Evolutionary conservation across 148 eudicot species (phyloP).

Genomic region (Drosera capensis): DNA sequence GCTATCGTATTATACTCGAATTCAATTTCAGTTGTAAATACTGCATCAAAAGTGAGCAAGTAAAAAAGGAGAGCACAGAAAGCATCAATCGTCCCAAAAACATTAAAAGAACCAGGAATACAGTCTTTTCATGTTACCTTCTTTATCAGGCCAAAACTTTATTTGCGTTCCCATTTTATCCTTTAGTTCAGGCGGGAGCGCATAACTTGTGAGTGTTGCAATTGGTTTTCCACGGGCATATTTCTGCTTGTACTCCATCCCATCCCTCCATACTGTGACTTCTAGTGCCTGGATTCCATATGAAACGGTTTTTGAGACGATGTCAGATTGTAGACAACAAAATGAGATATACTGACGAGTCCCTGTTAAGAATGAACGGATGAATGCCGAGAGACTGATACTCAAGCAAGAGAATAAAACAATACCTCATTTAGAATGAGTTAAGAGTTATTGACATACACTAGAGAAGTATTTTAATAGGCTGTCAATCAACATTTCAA

Average conservation of each 20-base stretch:
- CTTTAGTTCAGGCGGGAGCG: slow-evolving; percentile 34
- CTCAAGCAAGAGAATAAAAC: too few species aligned
- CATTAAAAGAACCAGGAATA: too few species aligned
- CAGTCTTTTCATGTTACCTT: too few species aligned
- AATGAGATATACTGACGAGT: not conserved
- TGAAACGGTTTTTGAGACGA: not conserved
- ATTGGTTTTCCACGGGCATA: slow-evolving; percentile 90
- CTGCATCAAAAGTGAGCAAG: slow-evolving; percentile 44
- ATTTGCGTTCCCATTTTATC: slow-evolving; percentile 60
- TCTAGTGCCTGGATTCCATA: slow-evolving; percentile 43
- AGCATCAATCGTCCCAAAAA: too few species aligned
- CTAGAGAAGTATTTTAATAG: not conserved
- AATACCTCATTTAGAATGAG: too few species aligned
- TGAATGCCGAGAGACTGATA: too few species aligned
- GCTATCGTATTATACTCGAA: slow-evolving; percentile 81
- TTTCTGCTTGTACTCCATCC: slow-evolving; percentile 62
- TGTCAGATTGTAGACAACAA: not conserved
- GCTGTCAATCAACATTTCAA: not conserved
- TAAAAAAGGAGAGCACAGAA: not conserved
- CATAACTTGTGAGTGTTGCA: slow-evolving; percentile 36
- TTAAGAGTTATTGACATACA: too few species aligned
- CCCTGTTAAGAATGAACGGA: too few species aligned
- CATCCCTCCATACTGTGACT: slow-evolving; percentile 85
- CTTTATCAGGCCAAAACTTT: slow-evolving; percentile 86
- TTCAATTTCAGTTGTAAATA: slow-evolving; percentile 68